Percentiles rank a stretch among this genome's conserved stretches.
Conservation (phyloP, 2,329 filamentous ascomycete species). For the Cercospora zeae-maydis region DNA sequence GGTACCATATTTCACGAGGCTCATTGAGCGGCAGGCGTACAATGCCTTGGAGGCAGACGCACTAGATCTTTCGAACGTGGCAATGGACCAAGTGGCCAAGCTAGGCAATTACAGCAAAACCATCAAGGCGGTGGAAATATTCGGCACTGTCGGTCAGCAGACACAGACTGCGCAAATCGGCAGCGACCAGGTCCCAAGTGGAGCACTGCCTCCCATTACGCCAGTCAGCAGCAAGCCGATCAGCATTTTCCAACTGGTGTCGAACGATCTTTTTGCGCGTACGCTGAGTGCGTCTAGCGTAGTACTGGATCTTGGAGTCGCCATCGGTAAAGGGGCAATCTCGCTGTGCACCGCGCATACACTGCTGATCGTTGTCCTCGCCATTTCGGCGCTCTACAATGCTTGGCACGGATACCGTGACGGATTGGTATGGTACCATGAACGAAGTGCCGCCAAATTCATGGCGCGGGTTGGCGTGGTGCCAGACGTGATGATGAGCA, state of each 20-base stretch:
- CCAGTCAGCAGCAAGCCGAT: conserved; percentile 19
- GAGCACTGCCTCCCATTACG: conserved; percentile 12
- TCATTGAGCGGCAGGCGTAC: conserved; percentile 64
- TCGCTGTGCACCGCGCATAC: conserved; percentile 57
- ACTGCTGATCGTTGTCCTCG: conserved; percentile 66
- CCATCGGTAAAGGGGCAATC: conserved; percentile 31
- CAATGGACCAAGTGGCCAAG: conserved; percentile 72
- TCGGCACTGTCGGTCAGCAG: conserved; percentile 69
- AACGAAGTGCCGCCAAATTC: conserved; percentile 73
- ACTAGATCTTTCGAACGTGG: conserved; percentile 69
- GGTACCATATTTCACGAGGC: conserved; percentile 43
- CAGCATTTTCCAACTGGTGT: conserved; percentile 30
- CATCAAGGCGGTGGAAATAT: conserved; percentile 74
- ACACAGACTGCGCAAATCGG: conserved; percentile 50
- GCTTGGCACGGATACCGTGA: conserved; percentile 70
- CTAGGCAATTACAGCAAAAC: conserved; percentile 71
- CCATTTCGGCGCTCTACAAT: conserved; percentile 68
- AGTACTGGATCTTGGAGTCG: conserved; percentile 45
- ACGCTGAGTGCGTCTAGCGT: conserved; percentile 28
- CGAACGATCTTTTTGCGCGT: conserved; percentile 31
- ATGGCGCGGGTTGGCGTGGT: conserved; percentile 78
- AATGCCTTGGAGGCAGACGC: conserved; percentile 71
- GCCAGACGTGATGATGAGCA: conserved; percentile 77
- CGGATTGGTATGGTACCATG: conserved; percentile 76
- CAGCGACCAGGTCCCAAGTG: conserved; percentile 18